phyloP scores from a whole-genome alignment of 805 yeast genomes.

The Candida koratica region DNA sequence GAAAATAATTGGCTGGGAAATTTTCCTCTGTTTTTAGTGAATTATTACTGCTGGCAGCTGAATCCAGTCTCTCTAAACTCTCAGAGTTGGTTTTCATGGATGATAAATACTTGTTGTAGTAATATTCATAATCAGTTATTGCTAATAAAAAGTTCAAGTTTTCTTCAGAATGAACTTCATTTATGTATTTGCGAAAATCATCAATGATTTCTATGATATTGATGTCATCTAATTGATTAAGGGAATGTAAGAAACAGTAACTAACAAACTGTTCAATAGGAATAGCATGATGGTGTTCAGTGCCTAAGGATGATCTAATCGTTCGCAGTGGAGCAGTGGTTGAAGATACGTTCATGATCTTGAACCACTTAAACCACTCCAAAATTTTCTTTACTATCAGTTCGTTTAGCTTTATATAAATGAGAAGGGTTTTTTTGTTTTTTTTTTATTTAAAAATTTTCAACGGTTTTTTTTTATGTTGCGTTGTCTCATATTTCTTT shows the following conservation, averaged over 20 bases:
- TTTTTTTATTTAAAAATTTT: slow-evolving; percentile 3
- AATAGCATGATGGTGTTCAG: too few species aligned
- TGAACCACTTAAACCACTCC: neutral
- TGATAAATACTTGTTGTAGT: slow-evolving; percentile 27
- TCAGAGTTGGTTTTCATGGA: slow-evolving; percentile 8
- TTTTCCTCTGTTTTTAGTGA: slow-evolving; percentile 19
- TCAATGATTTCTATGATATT: slow-evolving; percentile 18
- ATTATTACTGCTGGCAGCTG: slow-evolving; percentile 14
- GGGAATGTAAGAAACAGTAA: slow-evolving; percentile 28
- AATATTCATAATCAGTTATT: slow-evolving; percentile 44
- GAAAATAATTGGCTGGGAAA: slow-evolving; percentile 22
- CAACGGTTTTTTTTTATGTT: slow-evolving; percentile 7
- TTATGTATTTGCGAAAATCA: slow-evolving; percentile 32
- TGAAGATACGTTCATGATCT: slow-evolving; percentile 1
- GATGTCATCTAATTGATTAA: slow-evolving; percentile 17
- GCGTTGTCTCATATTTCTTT: slow-evolving; percentile 6
- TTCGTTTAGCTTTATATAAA: slow-evolving; percentile 3
- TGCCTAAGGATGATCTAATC: too few species aligned
- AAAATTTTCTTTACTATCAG: neutral
- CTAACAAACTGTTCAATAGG: slow-evolving; percentile 26
- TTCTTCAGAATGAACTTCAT: slow-evolving; percentile 42
- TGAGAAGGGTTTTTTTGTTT: slow-evolving; percentile 4
- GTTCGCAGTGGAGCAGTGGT: neutral
- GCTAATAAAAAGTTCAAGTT: slow-evolving; percentile 43
- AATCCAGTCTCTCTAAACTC: slow-evolving; percentile 6